Base-by-base conservation (phyloP, 495 filamentous ascomycete species). In the Daldinia concentrica region DNA sequence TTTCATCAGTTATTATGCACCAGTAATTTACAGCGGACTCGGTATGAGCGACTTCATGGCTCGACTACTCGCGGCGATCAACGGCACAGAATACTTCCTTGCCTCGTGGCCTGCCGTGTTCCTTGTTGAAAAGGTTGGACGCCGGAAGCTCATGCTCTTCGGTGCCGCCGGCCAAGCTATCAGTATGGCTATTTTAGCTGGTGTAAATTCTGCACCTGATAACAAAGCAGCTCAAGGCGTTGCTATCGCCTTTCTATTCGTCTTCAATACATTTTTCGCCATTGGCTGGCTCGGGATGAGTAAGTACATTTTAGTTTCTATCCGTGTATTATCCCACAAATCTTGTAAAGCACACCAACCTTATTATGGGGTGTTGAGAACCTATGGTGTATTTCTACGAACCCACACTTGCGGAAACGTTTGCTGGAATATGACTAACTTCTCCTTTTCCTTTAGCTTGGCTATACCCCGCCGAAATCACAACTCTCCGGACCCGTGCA, bases 271-370 rank as follows among this genome's bases (percentile, higher is more conserved):
- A 1, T 92, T 92, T 82, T 93, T 93, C 71, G 90, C 90, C 4
- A 80, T 92, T 63, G 91, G 90, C 15, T 93, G 90, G 91, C 83
- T 92, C 22, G 90, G 90, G 30, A 92, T 92, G 89, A 90, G 89
- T 58, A 91, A 84, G 71, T 68, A 15, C 26, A 36, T 48, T 48
- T 58, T 24, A 27, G 27, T 27, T 22, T 37, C 27, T 22, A n/a
- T n/a, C n/a, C n/a, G n/a, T 17, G 19, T 24, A 9, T 4, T 48
- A 9, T 48, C 43, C 24, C 43, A 12, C 43, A 11, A 3, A 48
- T 24, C n/a, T 9, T 19, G 17, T 19, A 48, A 9, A 48, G 24
- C n/a, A 19, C 41, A 19, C 17, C 1, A 48, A 22, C 2, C n/a
- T 45, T 45, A 9, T 45, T 7, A 3, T 45, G 37, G 37, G 15